Conservation (phyloP, 2,329 filamentous ascomycete genomes). For the Erysiphe neolycopersici region DNA sequence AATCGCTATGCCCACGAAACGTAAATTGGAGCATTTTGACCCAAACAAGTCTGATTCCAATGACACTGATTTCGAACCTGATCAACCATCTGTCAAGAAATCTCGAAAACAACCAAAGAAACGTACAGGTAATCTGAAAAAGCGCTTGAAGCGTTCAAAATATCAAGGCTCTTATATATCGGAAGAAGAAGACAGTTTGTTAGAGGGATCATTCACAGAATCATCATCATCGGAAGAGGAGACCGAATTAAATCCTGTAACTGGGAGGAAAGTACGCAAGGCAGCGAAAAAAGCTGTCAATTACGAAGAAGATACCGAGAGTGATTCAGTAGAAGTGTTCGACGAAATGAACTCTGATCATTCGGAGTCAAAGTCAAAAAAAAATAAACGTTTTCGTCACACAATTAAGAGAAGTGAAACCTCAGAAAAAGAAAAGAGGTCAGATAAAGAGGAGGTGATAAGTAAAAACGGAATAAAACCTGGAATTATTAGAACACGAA, state of each 20-base stretch:
- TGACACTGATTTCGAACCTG: constrained; percentile 37
- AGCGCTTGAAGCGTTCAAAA: constrained; percentile 15
- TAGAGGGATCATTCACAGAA: constrained; percentile 23
- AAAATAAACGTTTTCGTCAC: not conserved
- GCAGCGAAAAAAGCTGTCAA: constrained; percentile 20
- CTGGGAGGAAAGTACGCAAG: constrained; percentile 23
- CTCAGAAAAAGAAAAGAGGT: not conserved
- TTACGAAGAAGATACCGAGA: constrained; percentile 21
- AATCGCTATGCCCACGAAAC: constrained; percentile 12
- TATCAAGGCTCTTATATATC: constrained; percentile 37
- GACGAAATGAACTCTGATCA: constrained; percentile 9
- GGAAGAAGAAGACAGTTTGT: constrained; percentile 26
- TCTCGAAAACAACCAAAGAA: constrained; percentile 11
- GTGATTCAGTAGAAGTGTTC: constrained; percentile 13
- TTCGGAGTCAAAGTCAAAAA: not conserved
- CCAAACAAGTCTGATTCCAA: constrained; percentile 39
- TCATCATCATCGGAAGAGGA: constrained; percentile 17
- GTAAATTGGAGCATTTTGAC: constrained; percentile 36
- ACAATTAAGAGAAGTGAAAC: not conserved
- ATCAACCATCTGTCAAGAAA: constrained; percentile 19
- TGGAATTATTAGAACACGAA: constrained; percentile 3
- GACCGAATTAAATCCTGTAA: constrained; percentile 19
- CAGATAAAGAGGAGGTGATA: too few relatives aligned
- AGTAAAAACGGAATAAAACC: too few relatives aligned
- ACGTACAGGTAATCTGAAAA: constrained; percentile 14